Percentiles rank a stretch among this genome's conserved stretches.
Evolutionary conservation across 306 rosid species (phyloP).

Genomic region (Vicia sativa): DNA sequence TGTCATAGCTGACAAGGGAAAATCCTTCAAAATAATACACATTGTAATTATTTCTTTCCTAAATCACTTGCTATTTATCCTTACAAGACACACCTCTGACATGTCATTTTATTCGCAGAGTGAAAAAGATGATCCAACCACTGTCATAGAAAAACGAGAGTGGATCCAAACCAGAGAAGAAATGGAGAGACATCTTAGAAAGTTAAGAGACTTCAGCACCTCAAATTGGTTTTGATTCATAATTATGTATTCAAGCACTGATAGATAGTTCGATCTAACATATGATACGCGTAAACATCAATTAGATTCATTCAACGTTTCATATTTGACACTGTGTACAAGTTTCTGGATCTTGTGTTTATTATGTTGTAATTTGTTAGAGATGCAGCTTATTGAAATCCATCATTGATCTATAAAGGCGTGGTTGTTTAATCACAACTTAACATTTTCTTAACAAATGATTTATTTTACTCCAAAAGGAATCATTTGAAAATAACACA

Average conservation of each 20-base stretch:
- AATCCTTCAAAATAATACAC: constrained; percentile 77
- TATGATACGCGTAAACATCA: constrained; percentile 1
- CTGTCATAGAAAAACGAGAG: constrained; percentile 86
- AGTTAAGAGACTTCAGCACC: constrained; percentile 80
- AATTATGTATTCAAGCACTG: not conserved
- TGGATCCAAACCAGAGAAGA: constrained; percentile 76
- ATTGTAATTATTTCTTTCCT: constrained; percentile 51
- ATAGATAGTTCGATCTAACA: constrained; percentile 21
- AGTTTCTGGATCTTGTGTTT: constrained; percentile 33
- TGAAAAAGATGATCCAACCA: constrained; percentile 81
- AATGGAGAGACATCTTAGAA: constrained; percentile 96
- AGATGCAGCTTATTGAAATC: constrained; percentile 32
- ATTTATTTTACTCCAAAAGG: not conserved
- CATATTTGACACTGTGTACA: constrained; percentile 26
- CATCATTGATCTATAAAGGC: not conserved
- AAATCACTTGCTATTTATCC: constrained; percentile 29
- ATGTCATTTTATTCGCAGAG: constrained; percentile 54
- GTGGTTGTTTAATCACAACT: not conserved
- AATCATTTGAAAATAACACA: not conserved
- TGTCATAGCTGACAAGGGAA: constrained; percentile 75
- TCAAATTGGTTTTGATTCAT: constrained; percentile 82
- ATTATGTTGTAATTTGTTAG: constrained; percentile 33
- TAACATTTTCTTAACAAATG: not conserved
- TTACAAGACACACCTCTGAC: constrained; percentile 29
- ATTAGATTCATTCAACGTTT: not conserved